Percentiles rank a stretch among this genome's conserved stretches.
phyloP scores from a whole-genome alignment of 2,329 filamentous ascomycete species.

The Colletotrichum viniferum region DNA sequence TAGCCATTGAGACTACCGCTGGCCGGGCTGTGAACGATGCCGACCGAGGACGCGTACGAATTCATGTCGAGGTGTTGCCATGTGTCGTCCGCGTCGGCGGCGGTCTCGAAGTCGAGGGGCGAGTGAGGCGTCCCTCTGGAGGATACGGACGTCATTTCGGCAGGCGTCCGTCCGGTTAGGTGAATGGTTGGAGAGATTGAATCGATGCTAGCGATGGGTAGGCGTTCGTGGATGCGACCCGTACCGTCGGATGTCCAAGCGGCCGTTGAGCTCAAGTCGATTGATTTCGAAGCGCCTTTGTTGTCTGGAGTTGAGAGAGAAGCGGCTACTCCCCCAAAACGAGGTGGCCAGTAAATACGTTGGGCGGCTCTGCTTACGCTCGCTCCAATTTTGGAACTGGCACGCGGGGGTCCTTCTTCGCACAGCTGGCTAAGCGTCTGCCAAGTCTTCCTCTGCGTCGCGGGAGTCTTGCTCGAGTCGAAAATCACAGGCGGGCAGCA shows the following conservation, averaged over 20 bases:
- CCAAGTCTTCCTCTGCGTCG: not conserved
- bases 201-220: not conserved
- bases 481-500: not conserved
- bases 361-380: not conserved
- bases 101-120: conserved; percentile 43
- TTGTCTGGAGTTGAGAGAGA: not conserved
- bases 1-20: conserved; percentile 57
- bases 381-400: not conserved
- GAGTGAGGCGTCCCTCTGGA: conserved; percentile 45
- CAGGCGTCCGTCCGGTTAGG: not conserved
- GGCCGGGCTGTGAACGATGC: conserved; percentile 54
- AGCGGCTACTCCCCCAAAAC: not conserved
- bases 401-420: not conserved
- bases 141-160: conserved; percentile 41
- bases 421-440: not conserved
- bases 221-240: not conserved
- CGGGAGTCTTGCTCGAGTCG: not conserved
- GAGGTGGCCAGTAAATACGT: not conserved
- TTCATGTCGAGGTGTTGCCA: conserved; percentile 48
- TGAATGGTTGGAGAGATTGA: not conserved
- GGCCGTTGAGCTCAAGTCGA: not conserved
- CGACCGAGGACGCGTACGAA: conserved; percentile 40
- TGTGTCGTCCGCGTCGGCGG: conserved; percentile 45
- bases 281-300: not conserved
- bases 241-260: not conserved